phyloP scores from a whole-genome alignment of 108 stramenopile species.

The Discostella pseudostelligera region DNA sequence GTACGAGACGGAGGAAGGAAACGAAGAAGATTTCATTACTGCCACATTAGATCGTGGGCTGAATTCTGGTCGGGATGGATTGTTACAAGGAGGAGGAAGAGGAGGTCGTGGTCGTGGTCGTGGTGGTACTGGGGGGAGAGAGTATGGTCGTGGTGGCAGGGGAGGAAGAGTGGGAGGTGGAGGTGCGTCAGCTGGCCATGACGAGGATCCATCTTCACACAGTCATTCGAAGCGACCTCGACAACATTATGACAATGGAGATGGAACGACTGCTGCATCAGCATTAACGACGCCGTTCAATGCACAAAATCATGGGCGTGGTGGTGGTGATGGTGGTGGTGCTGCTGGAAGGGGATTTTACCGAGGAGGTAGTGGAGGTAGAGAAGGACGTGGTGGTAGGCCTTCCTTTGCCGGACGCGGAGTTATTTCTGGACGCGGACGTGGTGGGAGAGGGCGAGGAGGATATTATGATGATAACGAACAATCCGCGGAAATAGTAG shows the following conservation, averaged over 20 bases:
- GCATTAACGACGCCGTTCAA: neutral
- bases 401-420: constrained; percentile 5
- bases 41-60: constrained; percentile 7
- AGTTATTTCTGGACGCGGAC: constrained; percentile 15
- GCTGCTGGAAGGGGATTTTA: constrained; percentile 16
- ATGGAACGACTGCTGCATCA: constrained; percentile 1
- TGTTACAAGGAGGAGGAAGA: constrained; percentile 5
- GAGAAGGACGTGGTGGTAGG: constrained; percentile 27
- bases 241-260: constrained; percentile 11
- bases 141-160: constrained; percentile 29
- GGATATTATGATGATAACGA: neutral
- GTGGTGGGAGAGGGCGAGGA: constrained; percentile 14
- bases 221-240: constrained; percentile 16
- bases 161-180: constrained; percentile 19
- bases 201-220: neutral
- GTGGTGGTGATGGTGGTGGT: constrained; percentile 5
- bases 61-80: constrained; percentile 4
- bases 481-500: constrained; percentile 10
- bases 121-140: neutral
- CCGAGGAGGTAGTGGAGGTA: constrained; percentile 18
- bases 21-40: constrained; percentile 20
- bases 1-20: too few species aligned
- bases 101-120: neutral
- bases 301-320: constrained; percentile 8
- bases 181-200: neutral